Evolutionary conservation across 192 early-diverging fungal species (phyloP).

Genomic region (Piromyces finnis): DNA sequence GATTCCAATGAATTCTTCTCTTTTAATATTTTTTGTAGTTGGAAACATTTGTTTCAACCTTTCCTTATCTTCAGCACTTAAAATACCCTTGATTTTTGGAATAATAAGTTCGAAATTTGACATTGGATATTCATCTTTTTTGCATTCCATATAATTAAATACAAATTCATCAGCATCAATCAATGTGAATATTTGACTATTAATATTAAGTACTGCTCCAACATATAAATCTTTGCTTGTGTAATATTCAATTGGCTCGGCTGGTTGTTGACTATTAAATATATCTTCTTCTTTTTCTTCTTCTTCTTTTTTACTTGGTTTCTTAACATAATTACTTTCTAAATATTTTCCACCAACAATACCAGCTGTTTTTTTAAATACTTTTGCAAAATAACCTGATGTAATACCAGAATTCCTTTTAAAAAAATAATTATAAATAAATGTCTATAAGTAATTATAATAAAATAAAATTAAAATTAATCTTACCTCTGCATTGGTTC

Average conservation of each 20-base stretch:
- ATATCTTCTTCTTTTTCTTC: constrained; percentile 10
- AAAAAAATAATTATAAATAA: neutral
- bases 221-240: constrained; percentile 22
- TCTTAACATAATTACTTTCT: constrained; percentile 35
- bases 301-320: constrained; percentile 16
- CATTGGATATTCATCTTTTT: constrained; percentile 4
- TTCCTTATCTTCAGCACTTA: neutral
- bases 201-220: constrained; percentile 26
- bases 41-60: neutral
- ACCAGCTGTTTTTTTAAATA: constrained; percentile 24
- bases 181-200: constrained; percentile 25
- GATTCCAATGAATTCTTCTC: neutral
- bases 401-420: neutral
- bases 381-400: neutral
- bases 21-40: constrained; percentile 8
- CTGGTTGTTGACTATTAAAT: neutral
- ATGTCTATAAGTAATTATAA: neutral
- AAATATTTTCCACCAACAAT: constrained; percentile 43
- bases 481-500: constrained; percentile 37
- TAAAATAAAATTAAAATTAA: neutral
- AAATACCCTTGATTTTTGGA: neutral
- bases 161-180: constrained; percentile 48
- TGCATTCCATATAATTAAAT: constrained; percentile 27
- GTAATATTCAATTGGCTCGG: constrained; percentile 18
- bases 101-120: neutral